These are phyloP conservation scores for Mucor piriformis DNA, from an alignment of 371 early-diverging fungal species.

Conservation along the genomic window DNA sequence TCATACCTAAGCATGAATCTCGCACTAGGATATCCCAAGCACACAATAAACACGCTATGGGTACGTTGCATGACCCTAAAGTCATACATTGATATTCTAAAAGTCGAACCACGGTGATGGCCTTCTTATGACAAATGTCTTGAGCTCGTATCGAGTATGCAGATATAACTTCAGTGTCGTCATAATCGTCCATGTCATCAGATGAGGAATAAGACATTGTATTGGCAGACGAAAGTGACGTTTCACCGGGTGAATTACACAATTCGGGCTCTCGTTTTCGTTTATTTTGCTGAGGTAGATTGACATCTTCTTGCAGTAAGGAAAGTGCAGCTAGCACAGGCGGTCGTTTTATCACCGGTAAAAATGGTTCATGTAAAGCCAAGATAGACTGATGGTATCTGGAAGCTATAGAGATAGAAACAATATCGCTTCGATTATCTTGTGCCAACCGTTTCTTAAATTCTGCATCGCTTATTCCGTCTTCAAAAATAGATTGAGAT, in stretches of 20 bases:
- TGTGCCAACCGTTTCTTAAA: slow-evolving; percentile 29
- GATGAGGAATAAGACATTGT: not conserved
- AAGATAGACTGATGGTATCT: slow-evolving; percentile 31
- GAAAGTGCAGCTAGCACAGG: not conserved
- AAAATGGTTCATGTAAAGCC: slow-evolving; percentile 35
- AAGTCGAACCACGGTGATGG: slow-evolving; percentile 35
- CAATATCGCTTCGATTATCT: slow-evolving; percentile 21
- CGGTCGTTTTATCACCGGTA: slow-evolving; percentile 24
- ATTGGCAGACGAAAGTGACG: not conserved
- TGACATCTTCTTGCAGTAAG: not conserved
- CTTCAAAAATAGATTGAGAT: slow-evolving; percentile 30
- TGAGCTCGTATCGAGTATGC: slow-evolving; percentile 32
- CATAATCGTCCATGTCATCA: slow-evolving; percentile 3
- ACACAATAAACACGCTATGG: slow-evolving; percentile 28
- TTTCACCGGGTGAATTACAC: not conserved
- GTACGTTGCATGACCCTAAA: slow-evolving; percentile 25
- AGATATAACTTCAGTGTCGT: slow-evolving; percentile 5
- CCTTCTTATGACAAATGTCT: slow-evolving; percentile 29
- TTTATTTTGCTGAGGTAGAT: slow-evolving; percentile 2
- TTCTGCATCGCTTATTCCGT: slow-evolving; percentile 27
- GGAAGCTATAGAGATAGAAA: slow-evolving; percentile 26
- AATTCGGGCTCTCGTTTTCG: not conserved
- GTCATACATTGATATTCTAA: slow-evolving; percentile 31
- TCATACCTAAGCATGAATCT: slow-evolving; percentile 37
- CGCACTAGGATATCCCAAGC: slow-evolving; percentile 44